Percentiles rank a stretch among this genome's conserved stretches.
These are phyloP conservation scores for Xylariaceae sp. DNA, from an alignment of 2,329 filamentous ascomycete genomes.

Conservation along the genomic window DNA sequence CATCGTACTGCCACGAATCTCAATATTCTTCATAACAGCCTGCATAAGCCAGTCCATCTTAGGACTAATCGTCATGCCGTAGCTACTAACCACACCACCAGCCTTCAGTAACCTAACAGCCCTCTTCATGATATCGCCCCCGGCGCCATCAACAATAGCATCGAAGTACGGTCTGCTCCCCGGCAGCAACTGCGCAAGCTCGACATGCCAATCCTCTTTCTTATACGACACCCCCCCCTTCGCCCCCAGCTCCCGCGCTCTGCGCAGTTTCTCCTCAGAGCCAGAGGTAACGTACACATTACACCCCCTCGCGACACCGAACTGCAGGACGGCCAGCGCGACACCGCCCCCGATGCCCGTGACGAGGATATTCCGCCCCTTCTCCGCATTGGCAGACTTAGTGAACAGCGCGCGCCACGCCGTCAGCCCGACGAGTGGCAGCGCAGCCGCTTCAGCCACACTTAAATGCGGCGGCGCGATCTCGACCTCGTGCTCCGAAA, in stretches of 20 bases:
- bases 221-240: conserved; percentile 81
- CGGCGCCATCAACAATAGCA: conserved; percentile 86
- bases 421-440: conserved; percentile 83
- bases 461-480: conserved; percentile 70
- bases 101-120: conserved; percentile 70
- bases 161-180: conserved; percentile 68
- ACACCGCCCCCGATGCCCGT: conserved; percentile 94
- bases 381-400: conserved; percentile 64
- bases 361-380: conserved; percentile 73
- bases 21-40: conserved; percentile 83
- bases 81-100: conserved; percentile 80
- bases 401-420: conserved; percentile 82
- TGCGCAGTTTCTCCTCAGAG: conserved; percentile 70
- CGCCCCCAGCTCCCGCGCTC: conserved; percentile 70
- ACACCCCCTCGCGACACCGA: conserved; percentile 71
- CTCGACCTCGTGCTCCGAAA: conserved; percentile 73
- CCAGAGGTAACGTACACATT: conserved; percentile 81
- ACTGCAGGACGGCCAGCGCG: conserved; percentile 76
- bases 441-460: conserved; percentile 72
- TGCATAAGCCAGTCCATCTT: conserved; percentile 85
- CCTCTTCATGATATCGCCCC: conserved; percentile 71
- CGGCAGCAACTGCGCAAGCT: conserved; percentile 62
- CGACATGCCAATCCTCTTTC: conserved; percentile 76
- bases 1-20: conserved; percentile 86
- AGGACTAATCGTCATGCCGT: conserved; percentile 86